Conservation (phyloP, 176 grass and related monocot genomes). For the Rhynchospora breviuscula region DNA sequence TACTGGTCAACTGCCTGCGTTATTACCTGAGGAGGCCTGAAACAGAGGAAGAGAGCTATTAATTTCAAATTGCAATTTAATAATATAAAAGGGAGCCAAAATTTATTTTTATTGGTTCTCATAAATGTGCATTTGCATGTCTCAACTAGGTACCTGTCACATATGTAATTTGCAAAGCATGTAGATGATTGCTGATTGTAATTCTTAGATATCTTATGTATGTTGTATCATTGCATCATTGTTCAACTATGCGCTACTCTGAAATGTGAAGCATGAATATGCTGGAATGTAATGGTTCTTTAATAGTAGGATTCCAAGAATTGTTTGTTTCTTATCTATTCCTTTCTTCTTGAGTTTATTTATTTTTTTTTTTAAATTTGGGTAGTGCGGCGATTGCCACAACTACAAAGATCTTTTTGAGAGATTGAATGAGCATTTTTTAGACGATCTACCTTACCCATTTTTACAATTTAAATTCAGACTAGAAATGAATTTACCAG, state of each 20-base stretch:
- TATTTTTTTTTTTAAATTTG: too few relatives aligned
- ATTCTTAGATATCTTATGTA: neutral
- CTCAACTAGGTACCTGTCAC: neutral
- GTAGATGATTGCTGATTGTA: neutral
- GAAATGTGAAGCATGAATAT: neutral
- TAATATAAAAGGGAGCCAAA: conserved; percentile 7
- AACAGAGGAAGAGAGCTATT: conserved; percentile 91
- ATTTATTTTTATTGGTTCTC: neutral
- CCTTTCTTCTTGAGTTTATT: too few relatives aligned
- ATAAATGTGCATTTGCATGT: conserved; percentile 3
- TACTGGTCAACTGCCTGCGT: conserved; percentile 61
- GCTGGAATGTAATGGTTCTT: neutral
- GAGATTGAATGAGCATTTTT: neutral
- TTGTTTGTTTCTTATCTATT: too few relatives aligned
- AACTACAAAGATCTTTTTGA: neutral
- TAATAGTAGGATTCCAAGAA: neutral
- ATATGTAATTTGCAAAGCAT: conserved; percentile 6
- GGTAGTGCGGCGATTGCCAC: too few relatives aligned
- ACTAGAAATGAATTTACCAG: too few relatives aligned
- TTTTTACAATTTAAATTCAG: neutral
- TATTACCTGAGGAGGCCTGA: conserved; percentile 94
- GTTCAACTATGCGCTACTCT: neutral
- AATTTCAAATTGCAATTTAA: conserved; percentile 27
- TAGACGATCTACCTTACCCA: neutral
- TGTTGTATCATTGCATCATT: conserved; percentile 2